Evolutionary conservation across 2,329 filamentous ascomycete species (phyloP).

Genomic region (Zymoseptoria crescenta): DNA sequence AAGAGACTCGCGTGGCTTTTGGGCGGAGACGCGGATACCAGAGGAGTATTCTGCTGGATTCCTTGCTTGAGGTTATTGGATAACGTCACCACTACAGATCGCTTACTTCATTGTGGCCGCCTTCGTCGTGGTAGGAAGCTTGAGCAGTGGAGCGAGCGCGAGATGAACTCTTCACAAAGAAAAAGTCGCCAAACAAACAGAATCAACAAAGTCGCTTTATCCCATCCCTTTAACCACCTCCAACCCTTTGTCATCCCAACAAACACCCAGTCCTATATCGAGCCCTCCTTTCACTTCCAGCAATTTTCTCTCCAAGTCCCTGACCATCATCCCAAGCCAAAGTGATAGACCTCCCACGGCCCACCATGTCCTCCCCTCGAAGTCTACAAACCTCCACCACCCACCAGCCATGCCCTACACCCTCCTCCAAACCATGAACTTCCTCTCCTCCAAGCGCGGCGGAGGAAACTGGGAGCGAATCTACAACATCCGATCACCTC

Average conservation of each 20-base stretch:
- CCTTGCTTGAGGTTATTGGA: too few species aligned
- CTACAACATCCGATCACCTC: neutral
- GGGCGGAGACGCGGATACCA: too few species aligned
- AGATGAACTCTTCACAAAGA: neutral
- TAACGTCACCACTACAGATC: too few species aligned
- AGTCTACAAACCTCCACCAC: neutral
- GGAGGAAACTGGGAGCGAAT: slow-evolving; percentile 2
- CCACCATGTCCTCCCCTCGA: neutral
- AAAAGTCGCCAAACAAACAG: neutral
- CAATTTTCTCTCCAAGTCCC: neutral
- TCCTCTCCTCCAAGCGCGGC: neutral
- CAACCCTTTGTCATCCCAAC: neutral
- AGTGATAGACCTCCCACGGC: neutral
- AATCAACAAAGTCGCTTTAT: neutral
- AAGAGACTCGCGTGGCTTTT: too few species aligned
- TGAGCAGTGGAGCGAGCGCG: too few species aligned
- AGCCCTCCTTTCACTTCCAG: neutral
- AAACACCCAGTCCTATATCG: neutral
- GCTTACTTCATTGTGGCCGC: too few species aligned
- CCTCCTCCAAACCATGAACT: slow-evolving; percentile 5
- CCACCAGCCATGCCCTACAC: slow-evolving; percentile 4
- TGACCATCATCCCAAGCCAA: neutral
- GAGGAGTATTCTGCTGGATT: too few species aligned
- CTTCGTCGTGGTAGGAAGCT: too few species aligned
- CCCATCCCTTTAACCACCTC: neutral